phyloP scores from a whole-genome alignment of 129 eudicot species.

The carrot (Daucus carota) region DNA sequence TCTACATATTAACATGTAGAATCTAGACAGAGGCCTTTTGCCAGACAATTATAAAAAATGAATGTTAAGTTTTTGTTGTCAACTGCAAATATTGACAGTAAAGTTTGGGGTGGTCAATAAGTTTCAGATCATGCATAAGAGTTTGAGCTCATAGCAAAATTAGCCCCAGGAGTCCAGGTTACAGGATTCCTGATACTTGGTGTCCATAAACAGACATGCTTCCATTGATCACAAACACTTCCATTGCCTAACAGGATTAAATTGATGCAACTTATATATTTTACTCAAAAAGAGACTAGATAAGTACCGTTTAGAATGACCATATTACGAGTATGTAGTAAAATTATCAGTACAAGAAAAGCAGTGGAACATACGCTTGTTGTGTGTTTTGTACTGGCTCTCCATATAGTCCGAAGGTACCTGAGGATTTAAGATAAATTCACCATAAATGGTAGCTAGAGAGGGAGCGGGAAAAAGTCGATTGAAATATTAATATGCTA shows the following conservation, averaged over 20 bases:
- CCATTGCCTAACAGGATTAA: background rate
- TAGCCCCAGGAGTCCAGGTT: background rate
- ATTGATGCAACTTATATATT: too few relatives aligned
- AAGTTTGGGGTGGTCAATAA: background rate
- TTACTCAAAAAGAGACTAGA: too few relatives aligned
- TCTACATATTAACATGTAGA: too few relatives aligned
- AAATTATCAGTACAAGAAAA: background rate
- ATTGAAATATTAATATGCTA: background rate
- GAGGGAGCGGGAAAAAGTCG: background rate
- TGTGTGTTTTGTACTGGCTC: conserved; percentile 45
- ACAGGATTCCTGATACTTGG: background rate
- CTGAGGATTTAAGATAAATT: conserved; percentile 28
- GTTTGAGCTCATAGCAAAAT: background rate
- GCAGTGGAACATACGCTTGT: conserved; percentile 38
- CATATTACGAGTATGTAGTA: background rate
- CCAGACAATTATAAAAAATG: background rate
- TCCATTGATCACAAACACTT: background rate
- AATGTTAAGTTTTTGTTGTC: background rate
- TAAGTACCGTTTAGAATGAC: too few relatives aligned
- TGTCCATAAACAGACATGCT: background rate
- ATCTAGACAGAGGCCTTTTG: background rate
- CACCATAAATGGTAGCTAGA: background rate
- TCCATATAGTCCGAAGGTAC: conserved; percentile 42
- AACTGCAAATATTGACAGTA: background rate
- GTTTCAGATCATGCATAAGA: background rate